Base-by-base conservation (phyloP, 129 eudicot genomes). In the Tanacetum coccineum region DNA sequence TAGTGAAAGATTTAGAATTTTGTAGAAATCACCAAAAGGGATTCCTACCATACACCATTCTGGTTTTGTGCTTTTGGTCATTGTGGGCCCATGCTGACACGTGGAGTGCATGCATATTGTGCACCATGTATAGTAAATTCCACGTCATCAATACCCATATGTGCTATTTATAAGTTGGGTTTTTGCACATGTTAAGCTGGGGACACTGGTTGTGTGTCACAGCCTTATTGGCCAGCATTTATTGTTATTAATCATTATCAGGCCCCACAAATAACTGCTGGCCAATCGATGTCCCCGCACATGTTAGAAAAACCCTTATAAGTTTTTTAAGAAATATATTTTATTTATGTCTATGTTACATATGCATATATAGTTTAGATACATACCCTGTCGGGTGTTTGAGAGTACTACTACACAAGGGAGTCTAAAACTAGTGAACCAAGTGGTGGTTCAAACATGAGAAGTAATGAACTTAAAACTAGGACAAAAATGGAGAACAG, bases 371-470 rank as follows among this genome's bases (percentile, higher is more conserved):
- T 66, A 36, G 42, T 36, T 36, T 36, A 7, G 6, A 9, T 36
- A 36, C 3, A 40, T 66, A 21, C 60, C 57, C 10, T 57, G 25
- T 67, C 58, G 7, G 62, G 68, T 58, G 21, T 36, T 59, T 36
- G 42, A 32, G 40, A 55, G 14, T 46, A 68, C 62, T n/a, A n/a
- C n/a, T 73, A 73, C 56, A 75, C 11, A 61, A 76, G 70, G 68
- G 73, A 73, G 70, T 50, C 82, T 63, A 78, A 25, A 70, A 67
- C 74, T 59, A 76, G 32, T 52, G 66, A 71, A 67, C 81, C 76
- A 36, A 75, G 80, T 71, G 95, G 95, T 62, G 97, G 90, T 47
- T 90, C 85, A 51, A 82, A 25, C 4, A 87, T 18, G 36, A 84
- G 19, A 65, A 80, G 74, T 55, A 90, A 80, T 70, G 81, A 73